Conservation (phyloP, 208 protist species). For the Trichomonas tenax region DNA sequence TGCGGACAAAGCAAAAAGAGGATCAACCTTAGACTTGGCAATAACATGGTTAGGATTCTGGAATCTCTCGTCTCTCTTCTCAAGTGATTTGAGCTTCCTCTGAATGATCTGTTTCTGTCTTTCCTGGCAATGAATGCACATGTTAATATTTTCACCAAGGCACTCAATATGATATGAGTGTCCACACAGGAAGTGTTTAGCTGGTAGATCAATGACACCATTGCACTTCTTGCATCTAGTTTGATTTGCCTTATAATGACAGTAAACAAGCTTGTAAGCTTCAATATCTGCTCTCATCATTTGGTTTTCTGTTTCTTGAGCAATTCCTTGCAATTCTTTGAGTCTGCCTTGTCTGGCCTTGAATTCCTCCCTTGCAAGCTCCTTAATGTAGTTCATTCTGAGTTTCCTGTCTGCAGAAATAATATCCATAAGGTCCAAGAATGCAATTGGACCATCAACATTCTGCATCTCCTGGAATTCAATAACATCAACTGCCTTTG, state of each 20-base stretch:
- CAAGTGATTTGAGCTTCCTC: background rate
- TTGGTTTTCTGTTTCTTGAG: background rate
- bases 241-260: background rate
- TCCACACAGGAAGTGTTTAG: slow-evolving; percentile 13
- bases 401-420: background rate
- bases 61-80: background rate
- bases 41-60: background rate
- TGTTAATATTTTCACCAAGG: background rate
- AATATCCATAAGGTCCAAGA: background rate
- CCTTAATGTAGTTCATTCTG: background rate
- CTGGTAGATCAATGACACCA: background rate
- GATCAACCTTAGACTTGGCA: background rate
- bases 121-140: background rate
- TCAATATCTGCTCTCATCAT: background rate
- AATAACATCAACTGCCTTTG: background rate
- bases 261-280: background rate
- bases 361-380: background rate
- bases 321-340: background rate
- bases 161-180: slow-evolving; percentile 6
- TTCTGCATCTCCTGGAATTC: background rate
- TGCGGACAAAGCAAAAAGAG: background rate
- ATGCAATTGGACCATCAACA: background rate
- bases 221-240: background rate
- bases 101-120: background rate
- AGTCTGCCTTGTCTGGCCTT: background rate